Conservation (phyloP, 495 filamentous ascomycete genomes). For the Aspergillus conjunctus region DNA sequence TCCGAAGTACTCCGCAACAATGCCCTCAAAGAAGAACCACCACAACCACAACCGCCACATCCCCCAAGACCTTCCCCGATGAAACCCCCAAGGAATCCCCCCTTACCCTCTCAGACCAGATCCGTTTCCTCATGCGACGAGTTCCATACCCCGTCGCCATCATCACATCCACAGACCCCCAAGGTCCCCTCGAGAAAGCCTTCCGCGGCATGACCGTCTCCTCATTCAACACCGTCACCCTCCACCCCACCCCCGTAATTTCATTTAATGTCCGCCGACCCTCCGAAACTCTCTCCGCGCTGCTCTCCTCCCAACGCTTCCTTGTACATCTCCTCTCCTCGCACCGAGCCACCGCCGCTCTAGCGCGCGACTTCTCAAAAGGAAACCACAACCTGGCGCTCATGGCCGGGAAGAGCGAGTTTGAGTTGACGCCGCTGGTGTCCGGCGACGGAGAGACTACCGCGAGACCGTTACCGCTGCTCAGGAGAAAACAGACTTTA, state of each 20-base stretch:
- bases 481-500: slow-evolving; percentile 23
- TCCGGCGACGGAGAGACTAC: background rate
- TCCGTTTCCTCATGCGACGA: slow-evolving; percentile 68
- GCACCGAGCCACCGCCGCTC: slow-evolving; percentile 30
- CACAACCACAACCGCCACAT: slow-evolving; percentile 10
- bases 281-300: slow-evolving; percentile 68
- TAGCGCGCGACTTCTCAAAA: slow-evolving; percentile 49
- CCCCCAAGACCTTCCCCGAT: slow-evolving; percentile 5
- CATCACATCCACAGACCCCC: slow-evolving; percentile 54
- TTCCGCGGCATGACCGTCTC: slow-evolving; percentile 76
- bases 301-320: slow-evolving; percentile 51
- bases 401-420: slow-evolving; percentile 36
- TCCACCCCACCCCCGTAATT: slow-evolving; percentile 66
- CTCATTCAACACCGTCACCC: slow-evolving; percentile 75
- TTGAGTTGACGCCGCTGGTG: slow-evolving; percentile 34
- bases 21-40: slow-evolving; percentile 12
- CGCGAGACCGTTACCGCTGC: slow-evolving; percentile 34
- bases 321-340: slow-evolving; percentile 47
- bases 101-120: slow-evolving; percentile 37
- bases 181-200: slow-evolving; percentile 7
- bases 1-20: background rate
- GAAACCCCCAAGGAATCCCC: slow-evolving; percentile 3
- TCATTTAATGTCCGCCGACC: slow-evolving; percentile 79
- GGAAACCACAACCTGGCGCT: slow-evolving; percentile 40
- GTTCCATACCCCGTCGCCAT: slow-evolving; percentile 75